phyloP scores from a whole-genome alignment of 2,329 filamentous ascomycete species.

The Penicillium sp. region DNA sequence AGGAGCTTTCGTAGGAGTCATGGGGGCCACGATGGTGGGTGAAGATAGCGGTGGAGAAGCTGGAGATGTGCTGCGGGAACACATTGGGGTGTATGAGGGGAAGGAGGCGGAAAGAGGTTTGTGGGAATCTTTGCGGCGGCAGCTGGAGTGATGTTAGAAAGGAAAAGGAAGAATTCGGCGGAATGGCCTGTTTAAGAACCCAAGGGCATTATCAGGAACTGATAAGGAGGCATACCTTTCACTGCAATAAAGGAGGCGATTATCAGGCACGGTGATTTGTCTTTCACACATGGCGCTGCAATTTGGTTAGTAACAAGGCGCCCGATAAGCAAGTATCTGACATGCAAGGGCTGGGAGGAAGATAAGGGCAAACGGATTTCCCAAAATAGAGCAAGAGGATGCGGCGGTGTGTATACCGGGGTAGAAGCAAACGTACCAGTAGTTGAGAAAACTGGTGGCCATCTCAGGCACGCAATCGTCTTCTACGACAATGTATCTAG shows the following conservation, averaged over 20 bases:
- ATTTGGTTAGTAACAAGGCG: conserved; percentile 32
- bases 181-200: conserved; percentile 17
- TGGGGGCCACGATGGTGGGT: conserved; percentile 42
- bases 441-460: conserved; percentile 52
- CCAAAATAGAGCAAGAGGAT: conserved; percentile 9
- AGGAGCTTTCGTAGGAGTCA: conserved; percentile 40
- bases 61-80: conserved; percentile 35
- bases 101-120: conserved; percentile 50
- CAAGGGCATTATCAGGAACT: conserved; percentile 12
- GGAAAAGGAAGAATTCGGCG: conserved; percentile 4
- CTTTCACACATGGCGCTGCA: conserved; percentile 67
- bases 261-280: conserved; percentile 66
- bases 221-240: conserved; percentile 57
- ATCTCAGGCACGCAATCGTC: conserved; percentile 43
- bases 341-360: conserved; percentile 25
- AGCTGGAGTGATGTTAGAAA: conserved; percentile 36
- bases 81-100: conserved; percentile 35
- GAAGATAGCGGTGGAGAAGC: conserved; percentile 43
- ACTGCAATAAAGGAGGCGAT: conserved; percentile 67
- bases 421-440: conserved; percentile 43
- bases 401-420: conserved; percentile 23
- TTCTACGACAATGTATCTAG: conserved; percentile 26
- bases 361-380: conserved; percentile 18
- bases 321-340: conserved; percentile 27
- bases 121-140: conserved; percentile 52